Percentiles rank a stretch among this genome's conserved stretches.
These are phyloP conservation scores for Carex pumila DNA, from an alignment of 176 grass and related monocot species.

Conservation along the genomic window DNA sequence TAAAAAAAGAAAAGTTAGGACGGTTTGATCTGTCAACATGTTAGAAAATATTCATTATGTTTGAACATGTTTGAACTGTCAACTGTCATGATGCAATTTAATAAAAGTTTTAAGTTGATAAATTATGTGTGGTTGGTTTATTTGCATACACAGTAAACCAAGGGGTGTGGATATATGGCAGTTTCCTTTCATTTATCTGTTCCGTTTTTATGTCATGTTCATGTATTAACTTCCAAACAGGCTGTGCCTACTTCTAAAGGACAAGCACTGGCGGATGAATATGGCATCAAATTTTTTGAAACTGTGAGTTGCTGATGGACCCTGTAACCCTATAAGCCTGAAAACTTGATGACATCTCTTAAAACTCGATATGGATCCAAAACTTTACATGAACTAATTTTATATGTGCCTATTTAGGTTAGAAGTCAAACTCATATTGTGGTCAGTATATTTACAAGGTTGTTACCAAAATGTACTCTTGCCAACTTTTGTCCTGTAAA, in stretches of 20 bases:
- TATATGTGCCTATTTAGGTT: background rate
- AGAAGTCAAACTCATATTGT: background rate
- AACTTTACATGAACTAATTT: background rate
- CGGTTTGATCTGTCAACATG: background rate
- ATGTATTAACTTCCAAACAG: conserved; percentile 14
- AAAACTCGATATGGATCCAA: background rate
- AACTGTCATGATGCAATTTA: background rate
- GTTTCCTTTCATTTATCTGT: background rate
- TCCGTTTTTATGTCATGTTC: background rate
- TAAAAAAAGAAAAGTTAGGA: background rate
- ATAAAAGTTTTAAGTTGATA: background rate
- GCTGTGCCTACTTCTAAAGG: conserved; percentile 69
- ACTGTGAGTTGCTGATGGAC: conserved; percentile 33
- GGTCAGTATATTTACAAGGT: background rate
- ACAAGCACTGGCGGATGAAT: conserved; percentile 74
- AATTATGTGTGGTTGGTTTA: background rate
- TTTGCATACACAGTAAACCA: background rate
- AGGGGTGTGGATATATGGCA: background rate
- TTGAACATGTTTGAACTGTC: no score
- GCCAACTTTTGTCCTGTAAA: background rate
- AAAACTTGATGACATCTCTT: background rate
- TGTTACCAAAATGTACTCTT: background rate
- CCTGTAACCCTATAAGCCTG: background rate
- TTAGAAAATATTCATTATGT: background rate
- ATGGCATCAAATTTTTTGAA: conserved; percentile 80